These are phyloP conservation scores for Lignosus rhinocerotis DNA, from an alignment of 1,284 basidiomycete genomes.

Conservation along the genomic window DNA sequence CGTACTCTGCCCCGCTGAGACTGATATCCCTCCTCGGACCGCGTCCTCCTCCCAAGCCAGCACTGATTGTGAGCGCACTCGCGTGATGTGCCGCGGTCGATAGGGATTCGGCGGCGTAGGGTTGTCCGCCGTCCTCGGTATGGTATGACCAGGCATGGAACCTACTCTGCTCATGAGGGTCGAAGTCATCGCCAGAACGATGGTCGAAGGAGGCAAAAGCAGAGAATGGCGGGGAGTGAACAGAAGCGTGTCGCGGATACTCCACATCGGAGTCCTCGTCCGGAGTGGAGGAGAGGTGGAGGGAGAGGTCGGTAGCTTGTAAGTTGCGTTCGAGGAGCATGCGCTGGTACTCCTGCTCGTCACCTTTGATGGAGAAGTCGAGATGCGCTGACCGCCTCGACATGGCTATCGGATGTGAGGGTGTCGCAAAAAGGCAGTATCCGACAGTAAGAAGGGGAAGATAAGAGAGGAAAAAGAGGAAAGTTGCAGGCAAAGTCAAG, in stretches of 20 bases:
- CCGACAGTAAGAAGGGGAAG: conserved; percentile 1
- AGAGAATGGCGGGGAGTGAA: conserved; percentile 45
- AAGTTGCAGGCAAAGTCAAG: neutral
- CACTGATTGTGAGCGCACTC: conserved; percentile 81
- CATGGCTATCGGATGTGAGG: conserved; percentile 20
- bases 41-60: conserved; percentile 63
- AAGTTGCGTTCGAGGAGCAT: conserved; percentile 75
- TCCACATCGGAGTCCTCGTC: conserved; percentile 56
- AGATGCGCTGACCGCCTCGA: conserved; percentile 28
- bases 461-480: conserved; percentile 6
- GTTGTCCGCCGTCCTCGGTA: conserved; percentile 62
- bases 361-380: conserved; percentile 56
- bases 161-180: conserved; percentile 51
- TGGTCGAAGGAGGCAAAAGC: conserved; percentile 63
- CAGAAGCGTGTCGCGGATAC: conserved; percentile 66
- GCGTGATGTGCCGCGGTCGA: conserved; percentile 87
- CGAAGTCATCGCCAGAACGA: conserved; percentile 55
- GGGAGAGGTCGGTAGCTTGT: conserved; percentile 67
- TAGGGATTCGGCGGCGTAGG: conserved; percentile 66
- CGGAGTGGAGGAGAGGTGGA: conserved; percentile 56
- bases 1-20: conserved; percentile 79
- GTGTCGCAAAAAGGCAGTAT: conserved; percentile 23
- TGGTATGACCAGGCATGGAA: conserved; percentile 67
- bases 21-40: conserved; percentile 53
- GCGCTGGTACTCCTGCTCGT: conserved; percentile 69